These are phyloP conservation scores for Epichloe glyceriae DNA, from an alignment of 2,329 filamentous ascomycete genomes.

Conservation along the genomic window DNA sequence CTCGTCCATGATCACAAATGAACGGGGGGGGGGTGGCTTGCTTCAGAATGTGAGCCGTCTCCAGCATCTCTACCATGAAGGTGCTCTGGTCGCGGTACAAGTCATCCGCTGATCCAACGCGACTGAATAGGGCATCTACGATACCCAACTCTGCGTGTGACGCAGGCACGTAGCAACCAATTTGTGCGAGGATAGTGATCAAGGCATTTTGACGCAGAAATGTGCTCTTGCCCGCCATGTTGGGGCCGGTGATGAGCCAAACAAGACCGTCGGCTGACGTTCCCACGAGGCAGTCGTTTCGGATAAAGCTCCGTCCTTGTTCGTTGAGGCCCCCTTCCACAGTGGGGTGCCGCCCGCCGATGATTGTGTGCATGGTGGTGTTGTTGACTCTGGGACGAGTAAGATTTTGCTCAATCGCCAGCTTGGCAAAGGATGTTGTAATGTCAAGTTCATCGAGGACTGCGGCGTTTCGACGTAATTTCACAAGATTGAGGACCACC, in stretches of 20 bases:
- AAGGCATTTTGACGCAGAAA: constrained; percentile 92
- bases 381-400: constrained; percentile 60
- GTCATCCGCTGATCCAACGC: constrained; percentile 88
- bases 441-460: constrained; percentile 92
- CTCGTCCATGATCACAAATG: constrained; percentile 97
- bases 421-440: constrained; percentile 66
- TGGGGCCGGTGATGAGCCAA: constrained; percentile 68
- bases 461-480: constrained; percentile 76
- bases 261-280: constrained; percentile 48
- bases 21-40: constrained; percentile 64
- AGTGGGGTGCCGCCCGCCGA: constrained; percentile 82
- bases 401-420: constrained; percentile 64
- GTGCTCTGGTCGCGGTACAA: constrained; percentile 92
- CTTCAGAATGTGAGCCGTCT: constrained; percentile 81
- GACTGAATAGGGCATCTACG: constrained; percentile 92
- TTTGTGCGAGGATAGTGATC: constrained; percentile 85
- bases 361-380: constrained; percentile 55
- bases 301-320: constrained; percentile 68
- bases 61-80: constrained; percentile 99
- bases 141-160: constrained; percentile 74
- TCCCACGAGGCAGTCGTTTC: constrained; percentile 79
- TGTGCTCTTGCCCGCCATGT: constrained; percentile 97
- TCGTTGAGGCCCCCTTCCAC: constrained; percentile 73
- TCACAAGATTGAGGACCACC: constrained; percentile 72
- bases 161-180: constrained; percentile 85